Conservation (phyloP, 441 rosid species). For the Manihot esculenta region DNA sequence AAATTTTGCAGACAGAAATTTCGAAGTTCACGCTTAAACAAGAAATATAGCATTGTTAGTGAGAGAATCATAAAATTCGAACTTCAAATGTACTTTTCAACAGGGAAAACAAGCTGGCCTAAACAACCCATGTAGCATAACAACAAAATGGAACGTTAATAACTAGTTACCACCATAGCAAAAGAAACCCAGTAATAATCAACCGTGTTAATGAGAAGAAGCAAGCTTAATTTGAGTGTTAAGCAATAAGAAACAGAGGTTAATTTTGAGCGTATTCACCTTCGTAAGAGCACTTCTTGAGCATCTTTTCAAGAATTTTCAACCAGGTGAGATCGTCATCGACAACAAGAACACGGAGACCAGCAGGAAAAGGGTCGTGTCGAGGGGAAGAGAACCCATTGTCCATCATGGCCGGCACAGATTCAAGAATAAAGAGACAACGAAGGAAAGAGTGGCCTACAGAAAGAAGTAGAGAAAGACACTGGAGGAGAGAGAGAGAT, state of each 20-base stretch:
- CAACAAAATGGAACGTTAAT: background rate
- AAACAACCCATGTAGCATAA: background rate
- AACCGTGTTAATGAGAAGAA: constrained; percentile 8
- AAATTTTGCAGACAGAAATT: background rate
- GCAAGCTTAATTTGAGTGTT: constrained; percentile 2
- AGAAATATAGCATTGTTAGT: background rate
- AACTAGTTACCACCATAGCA: background rate
- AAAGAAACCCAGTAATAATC: background rate
- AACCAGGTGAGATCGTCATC: constrained; percentile 95
- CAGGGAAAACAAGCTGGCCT: background rate
- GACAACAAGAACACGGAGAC: constrained; percentile 90
- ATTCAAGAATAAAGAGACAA: background rate
- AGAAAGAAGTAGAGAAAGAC: too few species aligned
- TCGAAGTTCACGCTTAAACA: background rate
- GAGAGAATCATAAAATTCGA: background rate
- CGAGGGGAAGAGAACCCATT: constrained; percentile 69
- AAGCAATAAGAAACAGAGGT: background rate
- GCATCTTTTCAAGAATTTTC: constrained; percentile 96
- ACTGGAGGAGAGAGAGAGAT: background rate
- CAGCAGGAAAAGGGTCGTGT: constrained; percentile 60
- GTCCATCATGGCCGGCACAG: constrained; percentile 41
- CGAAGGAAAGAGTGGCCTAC: background rate
- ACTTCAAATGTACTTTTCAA: background rate
- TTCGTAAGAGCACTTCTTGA: constrained; percentile 87
- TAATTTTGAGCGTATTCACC: constrained; percentile 45